Conservation (phyloP, 225 moss, liverwort and hornwort species). For the Physcomitrium patens region DNA sequence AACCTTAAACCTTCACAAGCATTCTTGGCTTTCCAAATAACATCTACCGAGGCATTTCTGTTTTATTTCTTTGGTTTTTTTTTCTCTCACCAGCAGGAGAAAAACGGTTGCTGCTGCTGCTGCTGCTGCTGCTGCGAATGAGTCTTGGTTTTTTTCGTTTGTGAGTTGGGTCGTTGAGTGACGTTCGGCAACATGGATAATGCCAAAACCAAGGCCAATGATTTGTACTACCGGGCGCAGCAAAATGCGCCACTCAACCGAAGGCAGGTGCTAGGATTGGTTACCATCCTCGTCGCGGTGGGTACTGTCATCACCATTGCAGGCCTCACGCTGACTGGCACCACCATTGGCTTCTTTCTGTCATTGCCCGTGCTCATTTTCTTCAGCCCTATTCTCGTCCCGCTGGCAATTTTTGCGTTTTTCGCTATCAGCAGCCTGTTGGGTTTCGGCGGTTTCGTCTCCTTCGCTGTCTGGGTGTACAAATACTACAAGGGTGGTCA, state of each 20-base stretch:
- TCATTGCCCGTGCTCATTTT: constrained; percentile 64
- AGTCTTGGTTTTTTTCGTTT: too few relatives aligned
- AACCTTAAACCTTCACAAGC: neutral
- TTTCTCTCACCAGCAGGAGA: neutral
- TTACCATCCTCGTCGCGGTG: constrained; percentile 52
- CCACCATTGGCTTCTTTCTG: constrained; percentile 46
- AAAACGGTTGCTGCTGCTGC: neutral
- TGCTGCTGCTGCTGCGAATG: neutral
- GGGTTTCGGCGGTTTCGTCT: constrained; percentile 52
- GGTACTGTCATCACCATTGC: constrained; percentile 46
- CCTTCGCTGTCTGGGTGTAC: constrained; percentile 63
- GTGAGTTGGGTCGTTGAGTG: too few relatives aligned
- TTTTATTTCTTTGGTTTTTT: too few relatives aligned
- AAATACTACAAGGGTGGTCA: constrained; percentile 75
- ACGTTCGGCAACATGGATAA: constrained; percentile 33
- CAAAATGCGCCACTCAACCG: constrained; percentile 59
- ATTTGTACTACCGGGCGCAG: constrained; percentile 50
- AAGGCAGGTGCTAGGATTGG: constrained; percentile 64
- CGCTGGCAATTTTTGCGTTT: constrained; percentile 54
- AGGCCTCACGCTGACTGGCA: constrained; percentile 57
- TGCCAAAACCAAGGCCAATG: constrained; percentile 32
- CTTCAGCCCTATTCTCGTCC: constrained; percentile 75
- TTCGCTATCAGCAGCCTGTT: constrained; percentile 46
- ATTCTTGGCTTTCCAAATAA: neutral
- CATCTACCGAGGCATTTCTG: neutral